Base-by-base conservation (phyloP, 352 stramenopile species). In the Aphanomyces stellatus region DNA sequence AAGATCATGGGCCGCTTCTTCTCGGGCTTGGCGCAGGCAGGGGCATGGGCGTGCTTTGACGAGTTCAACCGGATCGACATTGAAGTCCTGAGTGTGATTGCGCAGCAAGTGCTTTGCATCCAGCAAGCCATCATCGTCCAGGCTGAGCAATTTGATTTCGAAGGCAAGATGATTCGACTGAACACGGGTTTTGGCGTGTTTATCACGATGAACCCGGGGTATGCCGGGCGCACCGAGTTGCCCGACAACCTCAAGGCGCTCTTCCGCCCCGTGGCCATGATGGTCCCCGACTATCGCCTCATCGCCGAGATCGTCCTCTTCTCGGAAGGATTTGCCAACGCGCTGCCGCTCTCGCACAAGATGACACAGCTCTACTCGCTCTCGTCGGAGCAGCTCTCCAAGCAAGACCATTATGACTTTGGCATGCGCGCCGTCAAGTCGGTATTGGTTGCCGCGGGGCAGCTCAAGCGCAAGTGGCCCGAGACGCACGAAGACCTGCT, bases 31-130 rank as follows among this genome's bases (percentile, higher is more conserved):
- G 92, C 91, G 1, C 91, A 98, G 63, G 88, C 91, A 3, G 92
- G 92, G 4, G 91, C 93, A 7, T 98, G 93, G 93, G 93, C 91
- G 7, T 98, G 93, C 74, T 98, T 98, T 72, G 93, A 98, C 65
- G 93, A 98, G 72, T 98, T 98, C 72, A 98, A 98, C 69, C 90
- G 93, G 25, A 98, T 98, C 51, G 92, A 98, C 71, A 97, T 98
- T 53, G 93, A 98, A 69, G 93, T 98, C 25, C 65, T 98, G 4
- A 97, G 88, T 24, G 93, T 98, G 22, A 98, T 98, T 71, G 92
- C 93, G n/a, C 93, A 98, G 68, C 93, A 98, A 66, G 95, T 98
- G 51, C 74, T 97, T 11, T 96, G 83, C 53, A 98, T 98, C 65
- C 92, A 98, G 73, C 91, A 98, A 62, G 93, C 90, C 6, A 97